Percentiles rank a stretch among this genome's conserved stretches.
Conservation (phyloP, 2,329 filamentous ascomycete species). For the Paecilomyces sp. region DNA sequence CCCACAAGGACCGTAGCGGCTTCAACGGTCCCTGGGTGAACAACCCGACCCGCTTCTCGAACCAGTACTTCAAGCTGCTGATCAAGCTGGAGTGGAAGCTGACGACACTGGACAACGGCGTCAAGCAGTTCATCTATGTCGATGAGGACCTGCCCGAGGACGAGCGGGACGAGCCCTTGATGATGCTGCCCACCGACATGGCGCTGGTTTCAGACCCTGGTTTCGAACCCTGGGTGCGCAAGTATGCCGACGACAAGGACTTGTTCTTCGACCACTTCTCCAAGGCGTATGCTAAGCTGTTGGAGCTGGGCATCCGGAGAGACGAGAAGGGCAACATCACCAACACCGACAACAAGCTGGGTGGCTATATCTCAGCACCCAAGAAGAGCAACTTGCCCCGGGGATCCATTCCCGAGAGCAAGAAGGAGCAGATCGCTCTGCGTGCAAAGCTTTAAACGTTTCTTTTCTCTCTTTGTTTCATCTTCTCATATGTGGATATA, state of each 20-base stretch:
- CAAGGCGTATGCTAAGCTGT: conserved; percentile 52
- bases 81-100: conserved; percentile 48
- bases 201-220: conserved; percentile 47
- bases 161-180: conserved; percentile 47
- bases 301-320: conserved; percentile 54
- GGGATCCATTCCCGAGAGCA: background rate
- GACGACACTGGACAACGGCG: conserved; percentile 45
- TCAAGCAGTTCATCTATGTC: conserved; percentile 53
- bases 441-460: background rate
- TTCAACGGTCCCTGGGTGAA: conserved; percentile 55
- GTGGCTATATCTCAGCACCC: conserved; percentile 51
- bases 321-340: conserved; percentile 47
- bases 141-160: conserved; percentile 44
- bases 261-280: conserved; percentile 55
- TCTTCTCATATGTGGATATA: background rate
- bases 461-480: background rate
- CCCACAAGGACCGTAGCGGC: conserved; percentile 49
- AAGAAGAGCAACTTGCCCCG: conserved; percentile 43
- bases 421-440: background rate
- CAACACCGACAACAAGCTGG: conserved; percentile 52
- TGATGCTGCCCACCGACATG: conserved; percentile 62
- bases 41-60: conserved; percentile 53
- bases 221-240: conserved; percentile 51
- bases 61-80: conserved; percentile 51
- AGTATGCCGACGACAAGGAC: conserved; percentile 56